These are phyloP conservation scores for Spergularia azorica DNA, from an alignment of 179 eudicot species.

Conservation along the genomic window DNA sequence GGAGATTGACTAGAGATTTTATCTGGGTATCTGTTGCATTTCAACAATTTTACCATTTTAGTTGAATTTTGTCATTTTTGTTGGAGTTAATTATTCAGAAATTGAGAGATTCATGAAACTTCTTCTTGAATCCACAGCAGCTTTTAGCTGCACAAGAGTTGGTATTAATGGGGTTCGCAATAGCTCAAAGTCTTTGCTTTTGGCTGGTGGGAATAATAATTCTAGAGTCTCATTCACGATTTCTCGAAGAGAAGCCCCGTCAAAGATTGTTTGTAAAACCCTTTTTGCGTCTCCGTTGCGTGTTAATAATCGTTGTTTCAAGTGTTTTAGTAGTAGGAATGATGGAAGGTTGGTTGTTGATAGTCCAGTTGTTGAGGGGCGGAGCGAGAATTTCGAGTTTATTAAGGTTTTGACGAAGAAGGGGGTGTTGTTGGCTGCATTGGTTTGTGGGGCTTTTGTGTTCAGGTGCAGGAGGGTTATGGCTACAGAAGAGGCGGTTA, in stretches of 20 bases:
- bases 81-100: too few relatives aligned
- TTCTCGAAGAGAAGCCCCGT: slow-evolving; percentile 17
- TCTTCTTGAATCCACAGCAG: slow-evolving; percentile 29
- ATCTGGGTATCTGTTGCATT: slow-evolving; percentile 8
- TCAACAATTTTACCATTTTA: slow-evolving; percentile 15
- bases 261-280: slow-evolving; percentile 19
- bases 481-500: slow-evolving; percentile 56
- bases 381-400: slow-evolving; percentile 26
- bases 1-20: slow-evolving; percentile 4
- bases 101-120: slow-evolving; percentile 26
- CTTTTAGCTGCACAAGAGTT: slow-evolving; percentile 32
- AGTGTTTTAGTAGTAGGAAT: slow-evolving; percentile 30
- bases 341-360: slow-evolving; percentile 14
- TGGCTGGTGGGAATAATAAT: slow-evolving; percentile 24
- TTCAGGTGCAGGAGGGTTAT: slow-evolving; percentile 51
- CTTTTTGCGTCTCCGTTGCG: slow-evolving; percentile 22
- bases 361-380: slow-evolving; percentile 7
- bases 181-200: slow-evolving; percentile 28
- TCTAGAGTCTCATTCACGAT: slow-evolving; percentile 27
- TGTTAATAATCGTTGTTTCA: slow-evolving; percentile 20
- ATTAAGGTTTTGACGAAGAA: slow-evolving; percentile 40
- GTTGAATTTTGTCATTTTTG: not conserved
- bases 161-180: slow-evolving; percentile 18
- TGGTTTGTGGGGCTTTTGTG: slow-evolving; percentile 55
- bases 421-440: slow-evolving; percentile 51